Conservation (phyloP, 1,284 basidiomycete genomes). For the Malassezia brasiliensis region DNA sequence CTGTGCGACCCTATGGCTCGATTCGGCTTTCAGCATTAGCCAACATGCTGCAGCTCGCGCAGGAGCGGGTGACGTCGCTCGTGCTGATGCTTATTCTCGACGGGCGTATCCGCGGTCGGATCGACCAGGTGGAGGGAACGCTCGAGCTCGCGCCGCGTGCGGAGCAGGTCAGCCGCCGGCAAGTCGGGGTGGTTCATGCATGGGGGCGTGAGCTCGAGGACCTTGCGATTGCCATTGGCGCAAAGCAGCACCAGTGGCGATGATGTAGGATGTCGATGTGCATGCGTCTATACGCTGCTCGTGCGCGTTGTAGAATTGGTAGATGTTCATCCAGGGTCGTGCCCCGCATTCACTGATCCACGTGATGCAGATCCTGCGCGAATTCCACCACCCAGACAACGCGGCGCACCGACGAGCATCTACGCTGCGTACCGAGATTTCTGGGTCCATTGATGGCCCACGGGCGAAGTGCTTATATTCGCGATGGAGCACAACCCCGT, state of each 20-base stretch:
- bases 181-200: constrained; percentile 68
- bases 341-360: background rate
- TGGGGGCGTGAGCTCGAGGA: constrained; percentile 69
- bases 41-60: constrained; percentile 82
- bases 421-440: background rate
- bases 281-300: too few relatives aligned
- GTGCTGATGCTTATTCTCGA: constrained; percentile 88
- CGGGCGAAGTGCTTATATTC: constrained; percentile 2
- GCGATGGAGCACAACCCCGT: background rate
- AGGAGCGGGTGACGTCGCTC: constrained; percentile 79
- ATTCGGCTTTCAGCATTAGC: constrained; percentile 3
- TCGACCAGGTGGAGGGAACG: constrained; percentile 87
- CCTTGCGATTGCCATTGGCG: constrained; percentile 62
- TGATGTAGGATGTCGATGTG: background rate
- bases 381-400: background rate
- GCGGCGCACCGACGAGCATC: background rate
- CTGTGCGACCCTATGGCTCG: constrained; percentile 84
- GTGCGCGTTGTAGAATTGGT: background rate
- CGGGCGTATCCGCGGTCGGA: constrained; percentile 83
- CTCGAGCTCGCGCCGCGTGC: constrained; percentile 64
- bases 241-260: constrained; percentile 51
- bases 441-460: background rate
- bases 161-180: constrained; percentile 68
- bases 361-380: background rate
- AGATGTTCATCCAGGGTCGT: background rate